A percentile compares a stretch with the other conserved stretches of the same genome.
Evolutionary conservation across 1,284 basidiomycete species (phyloP).

Genomic region (Erythrobasidium hasegawianum): DNA sequence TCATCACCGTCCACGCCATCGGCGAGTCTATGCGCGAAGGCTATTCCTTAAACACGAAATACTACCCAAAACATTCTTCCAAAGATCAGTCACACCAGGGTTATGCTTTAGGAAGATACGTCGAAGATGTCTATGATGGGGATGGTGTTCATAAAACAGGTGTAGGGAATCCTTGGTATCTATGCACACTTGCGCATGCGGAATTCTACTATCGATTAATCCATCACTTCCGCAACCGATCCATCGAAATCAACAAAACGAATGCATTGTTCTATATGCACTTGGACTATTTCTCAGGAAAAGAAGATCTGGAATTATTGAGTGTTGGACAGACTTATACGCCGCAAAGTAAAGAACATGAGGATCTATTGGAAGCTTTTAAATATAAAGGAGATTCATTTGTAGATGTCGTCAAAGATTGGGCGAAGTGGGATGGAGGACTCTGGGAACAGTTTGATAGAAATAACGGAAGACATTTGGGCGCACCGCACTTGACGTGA

Average conservation of each 20-base stretch:
- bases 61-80: constrained; percentile 10
- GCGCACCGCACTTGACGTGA: constrained; percentile 39
- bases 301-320: constrained; percentile 5
- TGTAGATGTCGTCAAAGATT: constrained; percentile 44
- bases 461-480: constrained; percentile 31
- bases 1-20: constrained; percentile 25
- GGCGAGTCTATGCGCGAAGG: constrained; percentile 37
- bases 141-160: constrained; percentile 47
- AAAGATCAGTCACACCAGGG: constrained; percentile 38
- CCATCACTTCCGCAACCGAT: constrained; percentile 40
- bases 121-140: constrained; percentile 53
- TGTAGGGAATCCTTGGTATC: constrained; percentile 52
- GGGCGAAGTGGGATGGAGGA: constrained; percentile 44
- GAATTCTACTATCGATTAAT: constrained; percentile 48
- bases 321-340: constrained; percentile 21
- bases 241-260: constrained; percentile 41
- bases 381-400: constrained; percentile 48
- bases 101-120: constrained; percentile 52
- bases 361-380: constrained; percentile 41
- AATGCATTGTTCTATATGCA: constrained; percentile 47
- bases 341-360: constrained; percentile 29
- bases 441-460: constrained; percentile 52
- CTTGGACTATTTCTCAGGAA: constrained; percentile 15
- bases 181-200: constrained; percentile 52
- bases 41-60: constrained; percentile 51